Evolutionary conservation across 768 basidiomycete genomes (phyloP).

Genomic region (Termitomyces sp.): DNA sequence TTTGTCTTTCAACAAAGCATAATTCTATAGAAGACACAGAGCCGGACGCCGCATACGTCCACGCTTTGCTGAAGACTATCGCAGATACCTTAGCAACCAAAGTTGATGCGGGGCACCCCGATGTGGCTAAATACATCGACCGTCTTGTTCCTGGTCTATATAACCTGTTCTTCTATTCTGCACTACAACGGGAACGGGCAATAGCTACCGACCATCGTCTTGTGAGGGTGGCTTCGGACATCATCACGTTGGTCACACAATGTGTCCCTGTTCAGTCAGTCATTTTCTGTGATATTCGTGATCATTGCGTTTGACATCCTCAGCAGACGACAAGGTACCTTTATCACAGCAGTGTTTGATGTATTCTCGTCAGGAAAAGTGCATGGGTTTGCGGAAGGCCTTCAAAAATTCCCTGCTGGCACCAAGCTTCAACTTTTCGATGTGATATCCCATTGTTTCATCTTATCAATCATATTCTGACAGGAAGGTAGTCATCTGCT

Average conservation of each 20-base stretch:
- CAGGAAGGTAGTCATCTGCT: conserved; percentile 32
- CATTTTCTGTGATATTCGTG: neutral
- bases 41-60: conserved; percentile 75
- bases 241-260: conserved; percentile 66
- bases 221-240: conserved; percentile 54
- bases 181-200: conserved; percentile 23
- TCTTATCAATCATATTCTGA: conserved; percentile 7
- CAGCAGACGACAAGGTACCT: conserved; percentile 59
- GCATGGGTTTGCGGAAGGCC: conserved; percentile 46
- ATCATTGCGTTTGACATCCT: conserved; percentile 1
- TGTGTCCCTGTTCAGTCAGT: conserved; percentile 63
- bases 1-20: conserved; percentile 33
- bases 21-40: conserved; percentile 37
- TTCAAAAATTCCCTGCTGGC: conserved; percentile 40
- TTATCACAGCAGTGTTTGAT: conserved; percentile 43
- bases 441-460: conserved; percentile 26
- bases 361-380: conserved; percentile 55
- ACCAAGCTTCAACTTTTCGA: conserved; percentile 42
- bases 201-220: conserved; percentile 44
- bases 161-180: conserved; percentile 49
- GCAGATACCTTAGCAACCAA: conserved; percentile 50
- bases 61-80: conserved; percentile 73
- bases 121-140: conserved; percentile 80
- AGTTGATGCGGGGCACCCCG: conserved; percentile 48
- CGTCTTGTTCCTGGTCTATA: conserved; percentile 67